Evolutionary conservation across 495 filamentous ascomycete species (phyloP), one percentile per base, ranked within the genome.

Genomic region (Xylaria palmicola): DNA sequence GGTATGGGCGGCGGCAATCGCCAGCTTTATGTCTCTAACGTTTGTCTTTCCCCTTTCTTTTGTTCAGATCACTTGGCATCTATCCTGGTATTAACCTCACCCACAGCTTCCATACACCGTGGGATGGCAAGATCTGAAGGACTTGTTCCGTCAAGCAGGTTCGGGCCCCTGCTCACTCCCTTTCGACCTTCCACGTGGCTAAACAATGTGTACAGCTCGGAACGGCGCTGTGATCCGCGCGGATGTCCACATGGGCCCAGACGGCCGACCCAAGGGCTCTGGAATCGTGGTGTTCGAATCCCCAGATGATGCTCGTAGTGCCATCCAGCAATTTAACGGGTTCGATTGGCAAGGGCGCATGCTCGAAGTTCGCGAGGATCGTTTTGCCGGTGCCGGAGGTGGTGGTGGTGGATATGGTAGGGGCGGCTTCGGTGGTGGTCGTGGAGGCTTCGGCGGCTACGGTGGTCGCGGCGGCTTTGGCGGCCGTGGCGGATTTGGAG

Each of bases 61-160:
- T 63, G 52, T 53, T n/a, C 19, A 10, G 37, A 10, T 59, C 48
- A 17, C 62, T 10, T 56, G 39, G 56, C 57, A 52, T 59, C 60
- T 70, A 17, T 39, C 68, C 58, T 68, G 60, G 61, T 75, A 67
- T 74, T 84, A 53, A 79, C 73, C 60, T 62, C 30, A 49, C 26
- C 56, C 68, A 48, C 79, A 98, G 94, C 90, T 98, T 68, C 94
- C 94, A 27, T 98, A 91, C 82, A 97, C 89, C 52, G 91, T 96
- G 68, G 94, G 95, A 74, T 98, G 94, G 94, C 94, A 98, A 81
- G 94, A 98, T 76, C 78, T 98, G 72, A 98, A 98, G 82, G 94
- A 98, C 77, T 81, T 98, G 65, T 98, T 98, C 84, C 92, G 94
- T 69, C 92, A 97, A 84, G 91, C 94, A 79, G 90, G 94, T 96